Base-by-base conservation (phyloP, 208 protist genomes). In the Wallacemonas sp. region DNA sequence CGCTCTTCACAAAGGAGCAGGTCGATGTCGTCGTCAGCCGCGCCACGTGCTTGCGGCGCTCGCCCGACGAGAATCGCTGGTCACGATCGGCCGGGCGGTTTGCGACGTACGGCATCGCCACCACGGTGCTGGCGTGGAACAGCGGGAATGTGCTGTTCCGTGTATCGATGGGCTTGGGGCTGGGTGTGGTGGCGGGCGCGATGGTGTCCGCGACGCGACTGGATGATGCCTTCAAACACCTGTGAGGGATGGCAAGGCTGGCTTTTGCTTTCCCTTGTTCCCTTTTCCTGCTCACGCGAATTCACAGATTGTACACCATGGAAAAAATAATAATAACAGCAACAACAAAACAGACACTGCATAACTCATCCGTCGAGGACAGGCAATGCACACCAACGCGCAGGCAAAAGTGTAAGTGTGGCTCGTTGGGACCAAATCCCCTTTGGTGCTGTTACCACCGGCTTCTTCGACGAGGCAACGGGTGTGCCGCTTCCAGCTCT, bases 121-220 rank as follows among this genome's bases (percentile, higher is more conserved):
- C 75, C 18, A 87, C 80, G 78, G 64, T 95, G 54, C 66, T 95
- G 22, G 69, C 76, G 44, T 92, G 86, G 86, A 95, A 92, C 65
- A 87, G 75, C 55, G 79, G 84, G 5, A 66, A 70, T 4, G 59
- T 78, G 54, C 57, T 84, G 32, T 91, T 85, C 66, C 72, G 89
- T 0, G 45, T 79, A 38, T 73, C 55, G 26, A 90, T 95, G 81
- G 89, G 89, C 2, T 61, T 92, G 10, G 89, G 89, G 5, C 44
- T 82, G 29, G 89, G 89, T 1, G 79, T 91, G 1, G 72, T 77
- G 18, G 54, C 72, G 3, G 89, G 72, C 0, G 61, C 67, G 33
- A 49, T 76, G 3, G 50, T 85, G 12, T 95, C 89, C 0, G 80
- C 76, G 1, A 80, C 76, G 29, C 74, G 81, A 14, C 62, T 91